Evolutionary conservation across 805 yeast species (phyloP), one percentile per base, ranked within the genome.

Genomic region (Wickerhamiella occidentalis): DNA sequence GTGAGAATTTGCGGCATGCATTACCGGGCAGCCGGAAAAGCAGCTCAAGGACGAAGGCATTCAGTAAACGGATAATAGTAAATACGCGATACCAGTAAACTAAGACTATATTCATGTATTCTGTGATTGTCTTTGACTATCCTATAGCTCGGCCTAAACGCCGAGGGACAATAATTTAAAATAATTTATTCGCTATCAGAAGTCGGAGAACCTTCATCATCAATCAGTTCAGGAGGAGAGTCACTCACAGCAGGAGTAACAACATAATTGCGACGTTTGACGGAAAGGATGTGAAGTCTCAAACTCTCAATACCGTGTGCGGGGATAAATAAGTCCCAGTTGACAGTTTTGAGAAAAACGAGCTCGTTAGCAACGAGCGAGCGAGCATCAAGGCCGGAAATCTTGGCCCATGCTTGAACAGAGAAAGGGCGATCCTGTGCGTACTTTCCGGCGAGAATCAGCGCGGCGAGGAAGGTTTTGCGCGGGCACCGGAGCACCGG

Each of bases 371-470:
- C 60, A 52, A 68, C 70, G 47, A 85, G 66, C 51, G 76, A 79
- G 25, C 61, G 55, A 3, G 74, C 58, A 19, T 75, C 59, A 37
- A 82, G 70, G 0, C 94, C 92, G 29, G 85, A 75, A 45, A 85
- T 79, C 60, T 77, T 75, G 47, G 81, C 69, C 95, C 95, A 85
- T 5, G 83, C 75, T 53, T 70, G 72, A 56, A 82, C 71, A 26
- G 82, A 70, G 63, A 76, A 83, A 60, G 80, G 81, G 46, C 77
- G 75, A 64, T 85, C 95, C 60, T 79, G 85, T 52, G 74, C 69
- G 62, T 78, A 83, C 61, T 85, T 85, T 47, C 80, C 75, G 3
- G 92, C 79, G 35, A 85, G 67, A 48, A 85, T 82, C 48, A 85
- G 62, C 58, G 84, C 74, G 1, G 80, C 74, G 52, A 85, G 69